Base-by-base conservation (phyloP, 2,329 filamentous ascomycete genomes). In the Dactylellina drechsleri region DNA sequence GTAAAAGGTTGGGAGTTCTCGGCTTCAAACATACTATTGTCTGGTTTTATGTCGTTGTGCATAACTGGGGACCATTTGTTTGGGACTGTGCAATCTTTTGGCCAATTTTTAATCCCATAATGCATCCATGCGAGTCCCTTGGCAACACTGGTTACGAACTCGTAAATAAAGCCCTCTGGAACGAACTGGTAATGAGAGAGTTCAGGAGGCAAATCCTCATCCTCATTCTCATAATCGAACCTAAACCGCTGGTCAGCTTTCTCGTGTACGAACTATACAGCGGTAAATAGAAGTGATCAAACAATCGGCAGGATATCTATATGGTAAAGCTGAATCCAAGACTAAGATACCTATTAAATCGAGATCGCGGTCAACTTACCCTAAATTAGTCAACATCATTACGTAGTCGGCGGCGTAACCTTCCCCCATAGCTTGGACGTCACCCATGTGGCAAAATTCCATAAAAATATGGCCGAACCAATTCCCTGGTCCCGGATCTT, bases 371-470 rank as follows among this genome's bases (percentile, higher is more conserved):
- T 6, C 12, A 16, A 40, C 57, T 43, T 49, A 70, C 66, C 50
- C 28, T 16, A 18, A 3, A 4, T 53, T 7, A 4, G 12, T 16
- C 7, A 53, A 16, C 13, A 28, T 12, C 4, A 1, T 4, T 15
- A 2, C 10, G 15, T 36, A 65, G n/a, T 43, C 28, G 5, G n/a
- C 13, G 4, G 12, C 20, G n/a, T 71, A 71, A 4, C 20, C 45
- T 0, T 4, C 12, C 15, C 13, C 5, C 1, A 73, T 16, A 10
- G 2, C 6, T 7, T 5, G 6, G 1, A 73, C 47, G 36, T 73
- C 68, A 12, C 68, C 68, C 7, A 73, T 23, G 23, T 73, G 28
- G 23, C 68, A 73, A 26, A 54, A 66, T 45, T 73, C 68, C 61
- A 62, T 73, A 20, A 73, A 66, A 20, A 73, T 61, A 26, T 73